Evolutionary conservation across 768 basidiomycete species (phyloP).

Genomic region (Lepiota brunneoincarnata): DNA sequence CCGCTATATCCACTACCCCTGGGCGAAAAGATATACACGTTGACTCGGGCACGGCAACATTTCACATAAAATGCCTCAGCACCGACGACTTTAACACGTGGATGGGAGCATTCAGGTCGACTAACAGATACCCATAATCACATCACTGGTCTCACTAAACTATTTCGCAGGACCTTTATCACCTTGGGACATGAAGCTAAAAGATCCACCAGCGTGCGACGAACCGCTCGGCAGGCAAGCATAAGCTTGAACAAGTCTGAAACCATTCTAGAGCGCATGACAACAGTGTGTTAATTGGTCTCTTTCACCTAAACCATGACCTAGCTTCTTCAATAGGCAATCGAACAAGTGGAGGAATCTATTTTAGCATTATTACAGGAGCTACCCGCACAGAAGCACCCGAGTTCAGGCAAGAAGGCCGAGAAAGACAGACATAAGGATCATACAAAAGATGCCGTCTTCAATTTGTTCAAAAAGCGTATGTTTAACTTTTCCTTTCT

Average conservation of each 20-base stretch:
- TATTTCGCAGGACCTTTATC: constrained; percentile 56
- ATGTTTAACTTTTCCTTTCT: constrained; percentile 15
- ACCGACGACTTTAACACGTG: constrained; percentile 68
- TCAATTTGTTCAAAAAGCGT: constrained; percentile 67
- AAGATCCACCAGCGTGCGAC: constrained; percentile 39
- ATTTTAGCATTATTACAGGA: constrained; percentile 42
- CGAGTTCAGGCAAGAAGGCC: constrained; percentile 40
- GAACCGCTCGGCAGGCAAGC: constrained; percentile 40
- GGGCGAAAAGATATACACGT: constrained; percentile 80
- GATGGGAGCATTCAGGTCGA: constrained; percentile 74
- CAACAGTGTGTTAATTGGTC: constrained; percentile 38
- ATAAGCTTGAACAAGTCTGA: constrained; percentile 46
- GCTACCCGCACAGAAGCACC: constrained; percentile 32
- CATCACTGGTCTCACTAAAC: constrained; percentile 16
- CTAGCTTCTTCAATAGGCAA: constrained; percentile 37
- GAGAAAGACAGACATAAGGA: constrained; percentile 51
- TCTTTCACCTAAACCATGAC: not conserved
- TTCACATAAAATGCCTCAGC: constrained; percentile 79
- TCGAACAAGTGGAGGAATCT: constrained; percentile 56
- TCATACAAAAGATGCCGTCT: constrained; percentile 32
- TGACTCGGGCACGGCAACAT: constrained; percentile 72
- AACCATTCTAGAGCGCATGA: constrained; percentile 64
- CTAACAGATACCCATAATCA: constrained; percentile 5
- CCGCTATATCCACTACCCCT: constrained; percentile 75
- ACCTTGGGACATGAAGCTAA: constrained; percentile 44